Evolutionary conservation across 306 rosid species (phyloP).

Genomic region (Quercus gilva): DNA sequence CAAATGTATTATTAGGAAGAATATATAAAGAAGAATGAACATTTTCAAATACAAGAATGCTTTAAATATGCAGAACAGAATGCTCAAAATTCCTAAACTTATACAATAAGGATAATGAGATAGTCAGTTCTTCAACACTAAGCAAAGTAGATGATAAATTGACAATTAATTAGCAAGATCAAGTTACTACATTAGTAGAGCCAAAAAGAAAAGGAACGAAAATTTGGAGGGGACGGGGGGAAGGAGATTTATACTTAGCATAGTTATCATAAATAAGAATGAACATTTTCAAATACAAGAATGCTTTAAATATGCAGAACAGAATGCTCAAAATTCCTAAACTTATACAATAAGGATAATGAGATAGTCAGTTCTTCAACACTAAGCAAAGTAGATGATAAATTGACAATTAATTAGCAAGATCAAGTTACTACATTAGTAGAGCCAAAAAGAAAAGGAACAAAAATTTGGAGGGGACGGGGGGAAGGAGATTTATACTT

Average conservation of each 20-base stretch:
- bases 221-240: neutral
- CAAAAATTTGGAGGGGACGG: neutral
- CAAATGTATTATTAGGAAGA: neutral
- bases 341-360: neutral
- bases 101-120: neutral
- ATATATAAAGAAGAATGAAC: neutral
- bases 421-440: neutral
- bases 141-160: neutral
- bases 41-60: neutral
- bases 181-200: neutral
- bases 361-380: neutral
- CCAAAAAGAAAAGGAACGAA: neutral
- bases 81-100: neutral
- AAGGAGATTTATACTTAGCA: neutral
- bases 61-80: neutral
- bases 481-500: slow-evolving; percentile 10
- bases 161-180: neutral
- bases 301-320: neutral
- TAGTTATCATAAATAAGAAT: neutral
- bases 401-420: neutral
- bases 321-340: neutral
- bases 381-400: neutral
- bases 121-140: neutral
- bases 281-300: neutral
- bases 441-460: neutral